Evolutionary conservation across 2,329 filamentous ascomycete species (phyloP).

Genomic region (Trichothecium roseum): DNA sequence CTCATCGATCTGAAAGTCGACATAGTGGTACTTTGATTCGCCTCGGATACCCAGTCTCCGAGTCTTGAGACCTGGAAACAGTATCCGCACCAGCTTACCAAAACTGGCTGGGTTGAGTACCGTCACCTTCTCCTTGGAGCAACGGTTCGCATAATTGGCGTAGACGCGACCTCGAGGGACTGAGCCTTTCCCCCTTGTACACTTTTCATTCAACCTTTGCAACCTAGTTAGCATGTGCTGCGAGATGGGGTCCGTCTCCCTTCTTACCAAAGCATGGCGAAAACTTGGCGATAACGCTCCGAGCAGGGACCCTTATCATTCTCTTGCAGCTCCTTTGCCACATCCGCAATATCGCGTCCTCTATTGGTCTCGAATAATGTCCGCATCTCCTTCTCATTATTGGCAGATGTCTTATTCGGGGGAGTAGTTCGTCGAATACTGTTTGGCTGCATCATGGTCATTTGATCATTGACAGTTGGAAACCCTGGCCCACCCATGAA

Average conservation of each 20-base stretch:
- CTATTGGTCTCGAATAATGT: constrained; percentile 63
- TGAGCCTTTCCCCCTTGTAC: constrained; percentile 67
- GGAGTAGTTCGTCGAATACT: constrained; percentile 47
- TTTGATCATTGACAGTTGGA: constrained; percentile 13
- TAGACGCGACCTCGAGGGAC: constrained; percentile 91
- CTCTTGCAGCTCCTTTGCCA: constrained; percentile 65
- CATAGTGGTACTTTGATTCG: constrained; percentile 97
- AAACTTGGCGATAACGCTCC: constrained; percentile 74
- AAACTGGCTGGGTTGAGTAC: constrained; percentile 96
- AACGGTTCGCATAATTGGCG: constrained; percentile 86
- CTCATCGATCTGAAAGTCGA: constrained; percentile 52
- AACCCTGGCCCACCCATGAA: constrained; percentile 43
- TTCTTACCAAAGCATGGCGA: constrained; percentile 77
- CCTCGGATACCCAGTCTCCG: constrained; percentile 84
- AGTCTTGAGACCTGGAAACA: constrained; percentile 92
- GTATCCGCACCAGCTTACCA: constrained; percentile 89
- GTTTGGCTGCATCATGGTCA: constrained; percentile 22
- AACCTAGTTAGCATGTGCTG: constrained; percentile 5
- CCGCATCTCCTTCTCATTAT: constrained; percentile 73
- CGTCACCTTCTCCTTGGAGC: constrained; percentile 85
- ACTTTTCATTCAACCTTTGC: constrained; percentile 61
- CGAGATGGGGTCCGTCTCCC: not conserved
- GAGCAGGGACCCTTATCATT: constrained; percentile 74
- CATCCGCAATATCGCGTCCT: constrained; percentile 56
- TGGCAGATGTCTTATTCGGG: constrained; percentile 51